phyloP scores from a whole-genome alignment of 2,329 filamentous ascomycete species.

The Ophiostoma tasmaniense region DNA sequence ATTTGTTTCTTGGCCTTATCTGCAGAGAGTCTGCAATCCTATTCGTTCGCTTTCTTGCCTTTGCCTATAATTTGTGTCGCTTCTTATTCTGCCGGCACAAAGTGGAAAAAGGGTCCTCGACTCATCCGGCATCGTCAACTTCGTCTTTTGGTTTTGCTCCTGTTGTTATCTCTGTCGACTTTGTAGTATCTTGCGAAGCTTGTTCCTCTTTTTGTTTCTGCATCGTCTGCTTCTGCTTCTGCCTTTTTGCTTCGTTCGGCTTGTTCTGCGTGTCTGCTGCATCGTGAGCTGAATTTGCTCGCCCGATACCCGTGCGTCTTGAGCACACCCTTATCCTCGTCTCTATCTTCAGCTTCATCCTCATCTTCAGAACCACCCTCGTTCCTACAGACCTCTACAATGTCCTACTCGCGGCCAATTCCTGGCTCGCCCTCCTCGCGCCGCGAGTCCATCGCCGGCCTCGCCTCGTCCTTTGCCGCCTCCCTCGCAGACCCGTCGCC shows the following conservation, averaged over 20 bases:
- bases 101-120: not conserved
- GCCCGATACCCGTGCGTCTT: not conserved
- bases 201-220: not conserved
- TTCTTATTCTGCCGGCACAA: not conserved
- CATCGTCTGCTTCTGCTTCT: not conserved
- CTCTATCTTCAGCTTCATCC: not conserved
- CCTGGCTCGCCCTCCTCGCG: slow-evolving; percentile 17
- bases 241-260: not conserved
- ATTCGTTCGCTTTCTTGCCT: not conserved
- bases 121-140: not conserved
- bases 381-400: not conserved
- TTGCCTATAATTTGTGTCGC: not conserved
- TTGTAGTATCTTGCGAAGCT: not conserved
- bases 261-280: not conserved
- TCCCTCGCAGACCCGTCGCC: slow-evolving; percentile 55
- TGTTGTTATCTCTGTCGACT: not conserved
- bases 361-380: not conserved
- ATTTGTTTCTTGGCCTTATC: not conserved
- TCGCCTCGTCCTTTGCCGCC: slow-evolving; percentile 31
- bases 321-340: not conserved
- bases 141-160: not conserved
- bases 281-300: not conserved
- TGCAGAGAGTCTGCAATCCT: not conserved
- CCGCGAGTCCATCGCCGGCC: slow-evolving; percentile 16
- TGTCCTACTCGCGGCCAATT: slow-evolving; percentile 25